phyloP scores from a whole-genome alignment of 345 rosid species.

The Salix exigua region DNA sequence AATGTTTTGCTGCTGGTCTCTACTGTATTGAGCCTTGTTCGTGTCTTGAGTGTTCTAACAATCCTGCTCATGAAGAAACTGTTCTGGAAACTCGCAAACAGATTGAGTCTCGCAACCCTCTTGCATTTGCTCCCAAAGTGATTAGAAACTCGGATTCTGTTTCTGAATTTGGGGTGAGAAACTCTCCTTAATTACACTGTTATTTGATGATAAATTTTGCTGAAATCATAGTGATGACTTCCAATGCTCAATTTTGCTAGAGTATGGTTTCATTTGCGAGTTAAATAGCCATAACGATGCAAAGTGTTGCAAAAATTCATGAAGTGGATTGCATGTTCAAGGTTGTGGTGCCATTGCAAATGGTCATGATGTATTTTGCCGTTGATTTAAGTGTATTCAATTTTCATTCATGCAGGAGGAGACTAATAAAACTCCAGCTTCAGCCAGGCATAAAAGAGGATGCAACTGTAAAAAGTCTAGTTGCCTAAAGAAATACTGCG shows the following conservation, averaged over 20 bases:
- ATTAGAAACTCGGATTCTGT: slow-evolving; percentile 33
- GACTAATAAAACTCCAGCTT: slow-evolving; percentile 56
- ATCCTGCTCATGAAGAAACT: slow-evolving; percentile 44
- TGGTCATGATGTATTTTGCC: neutral
- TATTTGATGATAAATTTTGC: neutral
- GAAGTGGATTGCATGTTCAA: slow-evolving; percentile 5
- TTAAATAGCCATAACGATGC: neutral
- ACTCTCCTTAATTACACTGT: slow-evolving; percentile 11
- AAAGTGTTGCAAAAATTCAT: slow-evolving; percentile 1
- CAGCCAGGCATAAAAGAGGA: slow-evolving; percentile 77
- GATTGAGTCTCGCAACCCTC: slow-evolving; percentile 68
- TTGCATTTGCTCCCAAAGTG: slow-evolving; percentile 85
- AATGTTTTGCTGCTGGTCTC: slow-evolving; percentile 81
- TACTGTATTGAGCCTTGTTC: slow-evolving; percentile 69
- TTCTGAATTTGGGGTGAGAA: slow-evolving; percentile 39
- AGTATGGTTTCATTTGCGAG: slow-evolving; percentile 10
- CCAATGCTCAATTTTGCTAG: slow-evolving; percentile 1
- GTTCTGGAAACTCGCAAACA: slow-evolving; percentile 50
- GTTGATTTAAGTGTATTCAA: neutral
- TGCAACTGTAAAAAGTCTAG: slow-evolving; percentile 78
- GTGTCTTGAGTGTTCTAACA: slow-evolving; percentile 69
- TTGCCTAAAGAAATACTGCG: slow-evolving; percentile 76
- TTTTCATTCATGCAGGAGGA: slow-evolving; percentile 41
- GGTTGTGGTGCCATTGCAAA: slow-evolving; percentile 6
- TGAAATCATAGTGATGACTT: slow-evolving; percentile 9